Evolutionary conservation across 106 monocot genomes (phyloP).

Genomic region (Platanthera guangdongensis): DNA sequence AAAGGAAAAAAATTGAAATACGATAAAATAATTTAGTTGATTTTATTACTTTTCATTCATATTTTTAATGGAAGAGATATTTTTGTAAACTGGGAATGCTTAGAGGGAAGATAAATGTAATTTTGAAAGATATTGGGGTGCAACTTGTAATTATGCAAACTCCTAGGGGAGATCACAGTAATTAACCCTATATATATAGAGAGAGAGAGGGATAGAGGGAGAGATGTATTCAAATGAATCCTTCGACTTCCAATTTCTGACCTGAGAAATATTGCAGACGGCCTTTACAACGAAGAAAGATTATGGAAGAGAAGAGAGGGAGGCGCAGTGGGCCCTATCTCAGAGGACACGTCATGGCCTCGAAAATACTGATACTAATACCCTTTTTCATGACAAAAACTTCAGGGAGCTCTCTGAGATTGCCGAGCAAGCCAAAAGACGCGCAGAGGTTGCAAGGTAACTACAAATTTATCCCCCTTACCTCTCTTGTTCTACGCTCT

Average conservation of each 20-base stretch:
- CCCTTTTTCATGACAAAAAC: conserved; percentile 12
- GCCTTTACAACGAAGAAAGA: conserved; percentile 22
- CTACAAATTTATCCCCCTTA: no score
- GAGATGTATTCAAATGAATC: not conserved
- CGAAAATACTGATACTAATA: not conserved
- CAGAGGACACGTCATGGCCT: conserved; percentile 29
- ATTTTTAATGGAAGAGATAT: no score
- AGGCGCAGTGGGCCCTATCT: conserved; percentile 26
- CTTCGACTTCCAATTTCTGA: not conserved
- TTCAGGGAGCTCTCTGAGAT: conserved; percentile 25
- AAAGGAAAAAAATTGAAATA: no score
- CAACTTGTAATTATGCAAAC: no score
- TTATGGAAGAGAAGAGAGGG: conserved; percentile 28
- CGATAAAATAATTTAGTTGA: no score
- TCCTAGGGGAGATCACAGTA: no score
- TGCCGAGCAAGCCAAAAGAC: conserved; percentile 29
- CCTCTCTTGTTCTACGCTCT: no score
- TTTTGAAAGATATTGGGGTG: no score
- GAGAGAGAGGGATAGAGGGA: not conserved
- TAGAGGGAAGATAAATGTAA: no score
- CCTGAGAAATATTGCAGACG: conserved; percentile 10
- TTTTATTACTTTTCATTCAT: no score
- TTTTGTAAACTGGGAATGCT: no score
- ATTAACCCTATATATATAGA: no score
- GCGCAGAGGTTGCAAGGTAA: conserved; percentile 29